phyloP scores from a whole-genome alignment of 106 monocot species.

The Agapanthus africanus region DNA sequence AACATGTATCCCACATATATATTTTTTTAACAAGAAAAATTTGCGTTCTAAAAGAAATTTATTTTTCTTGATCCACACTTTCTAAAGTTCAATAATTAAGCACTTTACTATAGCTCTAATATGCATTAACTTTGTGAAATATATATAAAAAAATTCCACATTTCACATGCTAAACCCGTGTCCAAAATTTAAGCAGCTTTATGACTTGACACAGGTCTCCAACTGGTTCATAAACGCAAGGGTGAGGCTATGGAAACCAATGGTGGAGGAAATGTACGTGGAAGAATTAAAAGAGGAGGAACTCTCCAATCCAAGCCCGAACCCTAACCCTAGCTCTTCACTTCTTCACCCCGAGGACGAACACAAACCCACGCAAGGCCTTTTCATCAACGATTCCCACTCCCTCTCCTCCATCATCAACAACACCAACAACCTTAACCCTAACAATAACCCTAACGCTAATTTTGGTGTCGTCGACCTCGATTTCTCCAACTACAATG shows the following conservation, averaged over 20 bases:
- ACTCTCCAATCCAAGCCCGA: constrained; percentile 21
- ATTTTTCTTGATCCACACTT: no score
- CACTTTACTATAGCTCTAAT: no score
- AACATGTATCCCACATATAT: no score
- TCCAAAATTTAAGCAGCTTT: no score
- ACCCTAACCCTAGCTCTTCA: constrained; percentile 20
- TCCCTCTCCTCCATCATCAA: constrained; percentile 29
- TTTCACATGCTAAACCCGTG: no score
- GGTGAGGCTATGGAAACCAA: constrained; percentile 86
- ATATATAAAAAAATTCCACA: no score
- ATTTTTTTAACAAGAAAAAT: no score
- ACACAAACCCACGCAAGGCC: constrained; percentile 7
- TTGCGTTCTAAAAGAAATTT: no score
- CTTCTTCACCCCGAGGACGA: neutral
- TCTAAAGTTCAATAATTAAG: no score
- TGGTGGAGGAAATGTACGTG: constrained; percentile 95
- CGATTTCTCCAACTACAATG: constrained; percentile 25
- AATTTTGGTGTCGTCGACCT: constrained; percentile 15
- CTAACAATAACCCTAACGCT: neutral
- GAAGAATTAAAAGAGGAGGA: constrained; percentile 61
- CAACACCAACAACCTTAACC: neutral
- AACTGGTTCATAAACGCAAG: constrained; percentile 86
- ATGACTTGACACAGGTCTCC: constrained; percentile 56
- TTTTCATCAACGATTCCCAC: constrained; percentile 7
- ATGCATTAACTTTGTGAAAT: no score